phyloP scores from a whole-genome alignment of 768 basidiomycete species.

The Lentinula sp. region DNA sequence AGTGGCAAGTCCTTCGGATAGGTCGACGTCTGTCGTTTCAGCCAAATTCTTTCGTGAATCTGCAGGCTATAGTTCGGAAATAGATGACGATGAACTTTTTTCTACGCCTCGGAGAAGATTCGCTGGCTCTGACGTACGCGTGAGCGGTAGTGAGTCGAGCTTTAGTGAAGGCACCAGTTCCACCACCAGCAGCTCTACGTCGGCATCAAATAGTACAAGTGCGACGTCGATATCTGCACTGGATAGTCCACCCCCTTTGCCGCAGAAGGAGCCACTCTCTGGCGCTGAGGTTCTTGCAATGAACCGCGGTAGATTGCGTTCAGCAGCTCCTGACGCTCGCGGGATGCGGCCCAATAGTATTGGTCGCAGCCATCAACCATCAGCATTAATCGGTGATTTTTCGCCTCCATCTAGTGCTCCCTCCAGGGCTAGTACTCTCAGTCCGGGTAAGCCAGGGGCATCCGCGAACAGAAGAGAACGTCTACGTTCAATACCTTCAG shows the following conservation, averaged over 20 bases:
- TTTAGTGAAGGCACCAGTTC: background rate
- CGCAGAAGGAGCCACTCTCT: background rate
- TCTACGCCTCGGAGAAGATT: conserved; percentile 1
- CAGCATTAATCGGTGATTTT: conserved; percentile 7
- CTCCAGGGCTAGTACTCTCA: background rate
- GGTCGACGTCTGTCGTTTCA: background rate
- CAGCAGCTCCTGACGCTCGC: background rate
- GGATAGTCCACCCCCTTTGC: background rate
- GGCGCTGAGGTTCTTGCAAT: conserved; percentile 1
- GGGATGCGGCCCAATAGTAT: conserved; percentile 7
- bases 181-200: background rate
- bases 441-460: background rate
- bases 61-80: background rate
- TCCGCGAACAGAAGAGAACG: background rate
- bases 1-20: background rate
- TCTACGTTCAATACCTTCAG: background rate
- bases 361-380: background rate
- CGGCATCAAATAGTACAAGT: conserved; percentile 3
- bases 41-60: background rate
- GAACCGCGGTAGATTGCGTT: background rate
- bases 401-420: background rate
- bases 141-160: conserved; percentile 1
- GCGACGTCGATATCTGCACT: background rate
- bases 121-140: background rate
- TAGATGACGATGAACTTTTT: conserved; percentile 4